Evolutionary conservation across 73 alveolate genomes (phyloP), one percentile per base, ranked within the genome.

Genomic region (Blepharisma stoltei): DNA sequence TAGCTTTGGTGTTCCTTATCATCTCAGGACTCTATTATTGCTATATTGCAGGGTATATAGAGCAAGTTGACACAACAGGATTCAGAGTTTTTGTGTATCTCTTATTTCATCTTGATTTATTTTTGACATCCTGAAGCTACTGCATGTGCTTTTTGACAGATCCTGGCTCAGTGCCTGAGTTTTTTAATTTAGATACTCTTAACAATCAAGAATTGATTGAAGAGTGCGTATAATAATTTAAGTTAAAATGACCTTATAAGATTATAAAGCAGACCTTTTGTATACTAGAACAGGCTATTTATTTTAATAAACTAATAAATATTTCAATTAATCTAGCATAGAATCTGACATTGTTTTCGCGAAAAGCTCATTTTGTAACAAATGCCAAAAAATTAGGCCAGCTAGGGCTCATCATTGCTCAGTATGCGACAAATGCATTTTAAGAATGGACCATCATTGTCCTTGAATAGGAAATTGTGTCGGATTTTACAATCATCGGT

Each of bases 381-480:
- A 71, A 18, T 76, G 90, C 67, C 83, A 83, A 7, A 47, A 38
- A 25, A 47, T 47, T 47, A 45, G 82, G 43, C 90, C 90, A 0
- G 87, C 86, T 41, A 73, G 86, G 65, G 47, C 87, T 50, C 85
- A 83, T 53, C 90, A 83, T 50, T 83, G 90, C 78, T 60, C 67
- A 45, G 52, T 48, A 7, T 83, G 90, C 25, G 82, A 81, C 80
- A 67, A 79, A 48, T 83, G 90, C 70, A 52, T 78, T 25, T 49
- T 78, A 46, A 1, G 83, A n/a, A 55, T 73, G 78, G 90, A 83
- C 65, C 90, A 83, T 54, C 90, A 83, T 67, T 83, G 90, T 54
- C 82, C 71, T 55, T 83, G 79, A 82, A 69, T 83, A 73, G 90
- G 90, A 6, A 79, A 83, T 27, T 83, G 90, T 55, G 82, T 83